A percentile compares a stretch with the other conserved stretches of the same genome.
phyloP scores from a whole-genome alignment of 2,329 filamentous ascomycete genomes.

The Stachybotrys chartarum region DNA sequence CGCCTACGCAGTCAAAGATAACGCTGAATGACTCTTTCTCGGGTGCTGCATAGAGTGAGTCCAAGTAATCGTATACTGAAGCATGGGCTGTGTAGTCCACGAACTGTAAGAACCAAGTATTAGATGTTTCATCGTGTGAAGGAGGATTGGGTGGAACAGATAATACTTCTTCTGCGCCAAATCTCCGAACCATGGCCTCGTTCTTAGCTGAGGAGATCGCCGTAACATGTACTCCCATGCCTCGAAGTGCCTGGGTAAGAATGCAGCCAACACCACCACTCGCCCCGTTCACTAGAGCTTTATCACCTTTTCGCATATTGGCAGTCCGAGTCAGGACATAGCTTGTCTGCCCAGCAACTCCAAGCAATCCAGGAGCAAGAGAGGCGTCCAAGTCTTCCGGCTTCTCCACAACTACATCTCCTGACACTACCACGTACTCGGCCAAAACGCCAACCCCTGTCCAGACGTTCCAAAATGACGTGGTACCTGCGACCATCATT shows the following conservation, averaged over 20 bases:
- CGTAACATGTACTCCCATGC: constrained; percentile 11
- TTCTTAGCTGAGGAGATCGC: constrained; percentile 15
- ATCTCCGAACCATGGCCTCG: constrained; percentile 10
- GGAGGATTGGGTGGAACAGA: neutral
- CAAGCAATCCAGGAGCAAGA: constrained; percentile 19
- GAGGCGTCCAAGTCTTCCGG: constrained; percentile 12
- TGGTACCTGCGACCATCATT: constrained; percentile 1
- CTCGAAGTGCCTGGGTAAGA: constrained; percentile 12
- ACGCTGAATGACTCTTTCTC: constrained; percentile 7
- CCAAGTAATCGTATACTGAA: constrained; percentile 10
- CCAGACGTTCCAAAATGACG: neutral
- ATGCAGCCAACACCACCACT: constrained; percentile 15
- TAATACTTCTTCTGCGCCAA: constrained; percentile 15
- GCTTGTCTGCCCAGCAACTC: constrained; percentile 27
- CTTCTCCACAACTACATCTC: constrained; percentile 15
- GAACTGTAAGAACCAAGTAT: constrained; percentile 6
- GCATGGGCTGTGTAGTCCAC: constrained; percentile 13
- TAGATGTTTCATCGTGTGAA: neutral
- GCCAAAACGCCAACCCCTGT: constrained; percentile 23
- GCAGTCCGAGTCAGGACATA: constrained; percentile 17
- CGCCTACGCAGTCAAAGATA: constrained; percentile 15
- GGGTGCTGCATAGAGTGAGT: neutral
- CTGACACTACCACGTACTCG: constrained; percentile 25
- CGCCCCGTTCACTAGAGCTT: constrained; percentile 14
- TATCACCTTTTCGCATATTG: constrained; percentile 10